Conservation (phyloP, 495 filamentous ascomycete species). For the Baudoinia panamericana region DNA sequence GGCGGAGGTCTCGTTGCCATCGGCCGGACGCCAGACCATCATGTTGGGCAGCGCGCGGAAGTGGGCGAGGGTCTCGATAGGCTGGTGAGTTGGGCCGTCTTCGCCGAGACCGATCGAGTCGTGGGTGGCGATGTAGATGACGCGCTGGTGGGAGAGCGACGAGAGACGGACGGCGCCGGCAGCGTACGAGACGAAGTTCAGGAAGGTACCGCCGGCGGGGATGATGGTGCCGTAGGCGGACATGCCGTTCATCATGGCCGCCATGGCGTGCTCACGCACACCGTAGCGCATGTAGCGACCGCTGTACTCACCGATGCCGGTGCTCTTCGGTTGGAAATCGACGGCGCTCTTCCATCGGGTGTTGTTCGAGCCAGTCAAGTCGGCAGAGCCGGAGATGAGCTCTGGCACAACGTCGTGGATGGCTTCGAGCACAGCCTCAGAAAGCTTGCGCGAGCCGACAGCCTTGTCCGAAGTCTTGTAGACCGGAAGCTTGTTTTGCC, state of each 20-base stretch:
- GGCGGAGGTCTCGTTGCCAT: conserved; percentile 95
- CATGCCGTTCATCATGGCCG: conserved; percentile 94
- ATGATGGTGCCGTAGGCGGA: conserved; percentile 90
- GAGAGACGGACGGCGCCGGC: conserved; percentile 91
- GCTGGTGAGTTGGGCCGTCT: conserved; percentile 97
- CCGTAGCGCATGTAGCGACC: conserved; percentile 95
- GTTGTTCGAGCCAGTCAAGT: conserved; percentile 97
- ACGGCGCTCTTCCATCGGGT: conserved; percentile 93
- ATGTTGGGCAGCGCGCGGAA: conserved; percentile 98
- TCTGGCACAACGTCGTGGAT: conserved; percentile 76
- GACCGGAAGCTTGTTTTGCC: conserved; percentile 85
- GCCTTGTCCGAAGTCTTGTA: conserved; percentile 83
- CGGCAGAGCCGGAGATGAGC: conserved; percentile 88
- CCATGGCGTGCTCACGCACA: conserved; percentile 97
- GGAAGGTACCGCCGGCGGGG: conserved; percentile 89
- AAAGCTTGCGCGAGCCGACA: conserved; percentile 85
- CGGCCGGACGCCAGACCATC: conserved; percentile 99
- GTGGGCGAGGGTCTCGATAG: conserved; percentile 97
- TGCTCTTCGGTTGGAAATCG: conserved; percentile 90
- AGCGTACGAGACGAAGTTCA: conserved; percentile 99
- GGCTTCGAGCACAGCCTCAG: conserved; percentile 82
- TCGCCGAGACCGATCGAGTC: conserved; percentile 99
- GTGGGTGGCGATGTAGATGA: conserved; percentile 96
- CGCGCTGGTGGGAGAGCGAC: conserved; percentile 77
- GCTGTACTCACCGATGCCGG: conserved; percentile 69